Evolutionary conservation across 2,329 filamentous ascomycete genomes (phyloP).

Genomic region (Ophiocordyceps camponoti-rufipedis): DNA sequence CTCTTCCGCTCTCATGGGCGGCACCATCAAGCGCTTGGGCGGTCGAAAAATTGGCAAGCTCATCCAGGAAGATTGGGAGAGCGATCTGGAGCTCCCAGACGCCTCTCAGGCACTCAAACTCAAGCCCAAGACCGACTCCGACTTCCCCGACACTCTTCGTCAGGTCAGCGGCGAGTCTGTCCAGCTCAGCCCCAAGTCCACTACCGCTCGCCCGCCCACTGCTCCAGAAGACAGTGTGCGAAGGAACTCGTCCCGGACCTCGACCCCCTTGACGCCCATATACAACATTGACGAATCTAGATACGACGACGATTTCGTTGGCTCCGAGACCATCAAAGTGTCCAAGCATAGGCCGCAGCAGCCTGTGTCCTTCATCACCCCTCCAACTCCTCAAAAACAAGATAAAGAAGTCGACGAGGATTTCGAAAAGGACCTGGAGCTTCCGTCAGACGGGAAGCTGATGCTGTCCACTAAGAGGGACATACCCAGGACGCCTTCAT

Average conservation of each 20-base stretch:
- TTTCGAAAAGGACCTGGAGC: conserved; percentile 55
- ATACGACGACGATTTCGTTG: conserved; percentile 45
- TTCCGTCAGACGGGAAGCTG: conserved; percentile 48
- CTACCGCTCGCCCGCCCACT: conserved; percentile 7
- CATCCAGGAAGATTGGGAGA: conserved; percentile 65
- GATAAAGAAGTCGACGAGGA: conserved; percentile 34
- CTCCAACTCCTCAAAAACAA: conserved; percentile 33
- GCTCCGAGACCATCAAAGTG: conserved; percentile 49
- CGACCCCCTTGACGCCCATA: conserved; percentile 21
- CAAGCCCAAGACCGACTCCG: conserved; percentile 39
- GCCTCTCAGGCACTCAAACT: conserved; percentile 41
- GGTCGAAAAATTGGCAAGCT: conserved; percentile 53
- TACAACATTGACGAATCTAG: conserved; percentile 46
- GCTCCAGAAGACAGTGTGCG: conserved; percentile 11
- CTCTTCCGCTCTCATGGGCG: conserved; percentile 74
- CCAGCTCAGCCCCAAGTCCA: conserved; percentile 30
- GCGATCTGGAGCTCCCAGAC: conserved; percentile 55
- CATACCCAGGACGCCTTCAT: conserved; percentile 42
- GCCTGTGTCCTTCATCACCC: conserved; percentile 33
- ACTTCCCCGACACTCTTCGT: conserved; percentile 50
- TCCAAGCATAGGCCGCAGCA: conserved; percentile 37
- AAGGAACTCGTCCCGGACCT: conserved; percentile 13
- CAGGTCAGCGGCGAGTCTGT: conserved; percentile 43
- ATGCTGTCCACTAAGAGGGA: conserved; percentile 43
- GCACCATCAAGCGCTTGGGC: conserved; percentile 81